Base-by-base conservation (phyloP, 345 rosid species). In the Citrus unshiu region DNA sequence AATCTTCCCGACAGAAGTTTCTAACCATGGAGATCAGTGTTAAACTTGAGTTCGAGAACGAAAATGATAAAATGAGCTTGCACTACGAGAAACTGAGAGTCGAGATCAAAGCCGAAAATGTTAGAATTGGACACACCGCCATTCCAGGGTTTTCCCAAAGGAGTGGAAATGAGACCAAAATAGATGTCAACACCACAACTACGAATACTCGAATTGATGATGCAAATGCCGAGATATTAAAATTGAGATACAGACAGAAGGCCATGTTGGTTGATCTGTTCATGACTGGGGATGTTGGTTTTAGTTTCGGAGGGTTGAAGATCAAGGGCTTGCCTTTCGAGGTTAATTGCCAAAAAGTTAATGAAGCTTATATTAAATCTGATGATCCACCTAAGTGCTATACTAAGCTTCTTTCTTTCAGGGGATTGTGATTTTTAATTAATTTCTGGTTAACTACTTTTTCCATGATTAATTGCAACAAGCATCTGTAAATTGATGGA, bases 271-370 rank as follows among this genome's bases (percentile, higher is more conserved):
- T 54, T 54, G 58, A 54, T 54, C 2, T 54, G 7, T 54, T 16
- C 58, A 54, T 54, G 2, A 18, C 6, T 21, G 88, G 88, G 69
- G 63, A 75, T 56, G 1, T 85, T 46, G 66, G 84, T 49, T 61
- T 83, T 66, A 83, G 71, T 77, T 69, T 79, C 75, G 80, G 79
- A 78, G 83, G 84, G 2, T 68, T 84, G 76, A 84, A 43, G 30
- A 12, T 81, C 29, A 68, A 54, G 9, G 25, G 54, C 76, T 56
- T 84, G 74, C 85, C 87, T 5, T 9, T 67, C 63, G 74, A 77
- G 35, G 78, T 81, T 66, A 79, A 80, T 1, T 86, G 89, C 10
- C 71, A 79, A 37, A 71, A 69, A 56, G 74, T 82, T 62, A 79
- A 77, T 30, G 84, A 81, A 76, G 74, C 63, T 68, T 83, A 81